Evolutionary conservation across 2,329 filamentous ascomycete genomes (phyloP).

Genomic region (Hawksworthiomyces lignivorus): DNA sequence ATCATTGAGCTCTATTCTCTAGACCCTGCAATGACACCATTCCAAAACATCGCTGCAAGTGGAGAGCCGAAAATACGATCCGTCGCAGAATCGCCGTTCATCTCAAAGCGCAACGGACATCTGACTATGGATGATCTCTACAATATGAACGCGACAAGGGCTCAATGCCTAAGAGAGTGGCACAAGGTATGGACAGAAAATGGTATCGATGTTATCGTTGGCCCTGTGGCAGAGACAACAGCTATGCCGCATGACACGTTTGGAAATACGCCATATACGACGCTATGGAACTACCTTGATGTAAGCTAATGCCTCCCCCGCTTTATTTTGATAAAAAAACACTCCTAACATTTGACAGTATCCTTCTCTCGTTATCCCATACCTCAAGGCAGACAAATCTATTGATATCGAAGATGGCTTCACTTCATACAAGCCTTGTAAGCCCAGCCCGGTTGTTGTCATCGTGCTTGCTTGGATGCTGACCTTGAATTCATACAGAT

Average conservation of each 20-base stretch:
- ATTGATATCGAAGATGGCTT: neutral
- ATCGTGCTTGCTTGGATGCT: too few species aligned
- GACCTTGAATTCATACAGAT: too few species aligned
- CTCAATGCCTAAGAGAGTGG: neutral
- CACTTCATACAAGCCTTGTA: constrained; percentile 1
- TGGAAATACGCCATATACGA: constrained; percentile 1
- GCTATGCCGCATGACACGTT: constrained; percentile 5
- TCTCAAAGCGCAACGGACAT: neutral
- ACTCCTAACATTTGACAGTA: neutral
- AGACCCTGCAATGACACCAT: neutral
- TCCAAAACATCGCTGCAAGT: neutral
- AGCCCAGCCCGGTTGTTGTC: too few species aligned
- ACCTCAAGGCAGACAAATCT: constrained; percentile 3
- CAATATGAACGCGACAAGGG: neutral
- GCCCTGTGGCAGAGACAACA: neutral
- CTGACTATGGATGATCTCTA: neutral
- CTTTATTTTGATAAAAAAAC: too few species aligned
- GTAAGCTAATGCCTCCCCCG: too few species aligned
- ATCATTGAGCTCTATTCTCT: constrained; percentile 2
- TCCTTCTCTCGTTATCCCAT: neutral
- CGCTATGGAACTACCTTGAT: neutral
- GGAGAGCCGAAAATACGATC: constrained; percentile 2
- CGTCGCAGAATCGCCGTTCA: constrained; percentile 2
- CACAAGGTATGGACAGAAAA: neutral
- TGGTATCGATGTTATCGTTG: neutral